These are phyloP conservation scores for Amoebophrya sp. DNA, from an alignment of 169 alveolate genomes.

Conservation along the genomic window DNA sequence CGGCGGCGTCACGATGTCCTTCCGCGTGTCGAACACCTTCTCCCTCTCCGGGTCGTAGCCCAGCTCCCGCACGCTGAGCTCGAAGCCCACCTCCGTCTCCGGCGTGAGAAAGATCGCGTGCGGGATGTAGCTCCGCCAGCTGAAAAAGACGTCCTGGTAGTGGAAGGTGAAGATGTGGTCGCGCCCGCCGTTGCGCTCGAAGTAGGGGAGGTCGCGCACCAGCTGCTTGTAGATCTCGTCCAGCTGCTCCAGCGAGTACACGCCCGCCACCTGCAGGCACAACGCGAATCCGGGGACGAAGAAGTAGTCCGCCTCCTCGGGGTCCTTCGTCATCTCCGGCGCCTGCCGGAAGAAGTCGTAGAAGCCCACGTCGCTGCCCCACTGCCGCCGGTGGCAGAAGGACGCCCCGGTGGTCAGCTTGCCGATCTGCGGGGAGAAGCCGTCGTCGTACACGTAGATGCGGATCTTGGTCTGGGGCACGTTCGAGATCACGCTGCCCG, in stretches of 20 bases:
- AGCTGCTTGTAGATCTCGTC: not conserved
- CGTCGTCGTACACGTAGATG: slow-evolving; percentile 5
- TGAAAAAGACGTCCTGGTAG: not conserved
- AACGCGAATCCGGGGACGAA: slow-evolving; percentile 6
- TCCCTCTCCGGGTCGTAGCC: not conserved
- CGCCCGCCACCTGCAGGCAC: not conserved
- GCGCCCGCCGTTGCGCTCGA: not conserved
- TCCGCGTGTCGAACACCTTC: not conserved
- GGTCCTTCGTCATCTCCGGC: not conserved
- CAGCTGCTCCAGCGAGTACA: not conserved
- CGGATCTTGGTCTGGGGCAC: not conserved
- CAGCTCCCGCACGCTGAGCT: not conserved
- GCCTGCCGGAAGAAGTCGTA: slow-evolving; percentile 11
- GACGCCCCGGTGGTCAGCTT: slow-evolving; percentile 1
- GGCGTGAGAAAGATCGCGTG: not conserved
- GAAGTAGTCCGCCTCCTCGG: not conserved
- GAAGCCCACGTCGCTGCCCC: not conserved
- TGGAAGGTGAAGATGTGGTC: slow-evolving; percentile 7
- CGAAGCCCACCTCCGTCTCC: slow-evolving; percentile 9
- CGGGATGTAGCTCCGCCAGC: not conserved
- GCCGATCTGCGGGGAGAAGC: not conserved
- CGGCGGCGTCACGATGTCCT: slow-evolving; percentile 10
- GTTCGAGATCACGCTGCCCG: not conserved
- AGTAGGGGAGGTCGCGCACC: not conserved
- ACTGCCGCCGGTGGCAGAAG: slow-evolving; percentile 4